Conservation (phyloP, 73 alveolate species). For the Symbiodinium pilosum region DNA sequence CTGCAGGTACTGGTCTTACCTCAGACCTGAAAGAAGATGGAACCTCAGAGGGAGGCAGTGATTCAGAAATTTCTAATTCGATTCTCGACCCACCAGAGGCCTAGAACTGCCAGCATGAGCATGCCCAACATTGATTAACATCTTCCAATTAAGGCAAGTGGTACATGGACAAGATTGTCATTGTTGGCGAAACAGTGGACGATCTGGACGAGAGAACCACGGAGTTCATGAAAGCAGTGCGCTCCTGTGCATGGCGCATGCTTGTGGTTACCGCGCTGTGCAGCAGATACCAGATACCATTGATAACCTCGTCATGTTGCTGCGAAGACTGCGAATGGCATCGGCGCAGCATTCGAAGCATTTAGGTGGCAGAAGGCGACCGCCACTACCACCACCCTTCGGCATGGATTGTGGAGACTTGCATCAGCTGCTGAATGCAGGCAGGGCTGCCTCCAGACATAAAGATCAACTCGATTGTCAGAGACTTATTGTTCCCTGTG, state of each 20-base stretch:
- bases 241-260: no score
- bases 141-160: no score
- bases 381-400: background rate
- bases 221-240: conserved; percentile 34
- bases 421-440: background rate
- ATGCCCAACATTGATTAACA: background rate
- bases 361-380: conserved; percentile 49
- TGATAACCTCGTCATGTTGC: no score
- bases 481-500: no score
- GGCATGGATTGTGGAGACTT: background rate
- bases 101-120: background rate
- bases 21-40: conserved; percentile 27
- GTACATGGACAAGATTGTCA: conserved; percentile 60
- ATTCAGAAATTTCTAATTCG: no score
- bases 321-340: conserved; percentile 73
- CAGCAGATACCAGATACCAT: no score
- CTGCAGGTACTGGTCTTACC: conserved; percentile 60
- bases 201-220: conserved; percentile 29
- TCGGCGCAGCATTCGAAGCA: conserved; percentile 45
- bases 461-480: conserved; percentile 16
- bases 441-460: conserved; percentile 5
- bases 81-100: no score
- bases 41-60: conserved; percentile 5
- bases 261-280: no score
- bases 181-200: conserved; percentile 22